Base-by-base conservation (phyloP, 129 eudicot species). In the Logfia minima region DNA sequence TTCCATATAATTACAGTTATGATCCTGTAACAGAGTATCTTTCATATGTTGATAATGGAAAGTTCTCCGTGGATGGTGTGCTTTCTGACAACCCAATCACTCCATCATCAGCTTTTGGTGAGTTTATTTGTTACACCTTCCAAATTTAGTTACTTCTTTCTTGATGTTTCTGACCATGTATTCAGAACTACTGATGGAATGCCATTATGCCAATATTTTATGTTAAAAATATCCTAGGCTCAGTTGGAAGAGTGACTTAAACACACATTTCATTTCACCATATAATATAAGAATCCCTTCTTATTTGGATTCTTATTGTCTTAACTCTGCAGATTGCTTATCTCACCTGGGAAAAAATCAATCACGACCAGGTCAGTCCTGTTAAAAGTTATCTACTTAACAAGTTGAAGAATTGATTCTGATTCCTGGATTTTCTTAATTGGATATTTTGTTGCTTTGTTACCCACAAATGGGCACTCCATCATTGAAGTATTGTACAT, bases 31-130 rank as follows among this genome's bases (percentile, higher is more conserved):
- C 87, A 18, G 99, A 95, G 84, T 87, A 89, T 81, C 83, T 91
- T 43, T 72, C 80, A 17, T 91, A 74, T 22, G 70, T 92, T 29
- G 96, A 95, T 81, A 95, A 91, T 35, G 92, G 88, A 5, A 74
- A 76, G 31, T 95, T 95, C 81, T 84, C 96, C 37, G 99, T 95
- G 21, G 99, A 95, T 71, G 99, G 99, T 32, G 94, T 95, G 71
- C 85, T 95, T 35, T 86, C 99, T 70, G 99, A 95, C 80, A 86
- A 86, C 88, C 96, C 99, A 41, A 79, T 95, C 51, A 87, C 97
- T 73, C 83, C 99, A 66, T 89, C 99, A 23, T 84, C 32, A 60
- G 88, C 97, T 65, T 78, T 92, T 70, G 94, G 99, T 95, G 78
- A 71, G 86, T 56, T 70, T 66, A 51, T 61, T 41, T 9, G 17